These are phyloP conservation scores for Thielaviopsis ethacetica DNA, from an alignment of 2,329 filamentous ascomycete species.

Conservation along the genomic window DNA sequence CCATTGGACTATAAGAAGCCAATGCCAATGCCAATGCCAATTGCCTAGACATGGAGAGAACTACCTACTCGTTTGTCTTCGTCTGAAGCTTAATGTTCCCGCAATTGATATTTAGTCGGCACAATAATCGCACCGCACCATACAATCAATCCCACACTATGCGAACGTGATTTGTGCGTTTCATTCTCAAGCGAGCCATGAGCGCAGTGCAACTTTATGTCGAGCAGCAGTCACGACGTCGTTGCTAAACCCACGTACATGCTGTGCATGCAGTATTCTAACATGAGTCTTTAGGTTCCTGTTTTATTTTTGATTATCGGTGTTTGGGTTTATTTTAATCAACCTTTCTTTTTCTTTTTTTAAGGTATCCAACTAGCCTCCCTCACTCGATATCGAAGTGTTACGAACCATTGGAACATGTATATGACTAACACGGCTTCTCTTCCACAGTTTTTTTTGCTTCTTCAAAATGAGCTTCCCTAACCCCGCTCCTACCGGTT, in stretches of 20 bases:
- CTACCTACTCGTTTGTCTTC: background rate
- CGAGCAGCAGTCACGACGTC: too few species aligned
- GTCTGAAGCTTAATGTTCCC: background rate
- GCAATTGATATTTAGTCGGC: background rate
- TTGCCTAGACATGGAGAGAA: background rate
- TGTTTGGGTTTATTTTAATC: conserved; percentile 8
- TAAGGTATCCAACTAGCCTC: background rate
- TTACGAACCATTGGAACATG: background rate
- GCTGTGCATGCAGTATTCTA: background rate
- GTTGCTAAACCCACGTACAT: background rate
- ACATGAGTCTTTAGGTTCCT: background rate
- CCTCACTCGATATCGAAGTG: background rate
- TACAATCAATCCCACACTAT: background rate
- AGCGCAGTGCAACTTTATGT: background rate
- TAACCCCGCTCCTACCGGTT: conserved; percentile 11
- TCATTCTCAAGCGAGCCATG: background rate
- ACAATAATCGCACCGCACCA: background rate
- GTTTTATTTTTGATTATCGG: conserved; percentile 4
- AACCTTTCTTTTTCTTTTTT: conserved; percentile 1
- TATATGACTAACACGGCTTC: background rate
- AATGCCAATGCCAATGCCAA: too few species aligned
- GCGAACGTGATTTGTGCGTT: background rate
- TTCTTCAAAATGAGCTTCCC: conserved; percentile 14
- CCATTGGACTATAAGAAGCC: background rate
- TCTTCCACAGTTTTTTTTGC: background rate